Evolutionary conservation across 805 yeast genomes (phyloP), one percentile per base, ranked within the genome.

Genomic region (Metschnikowia gelsemii): DNA sequence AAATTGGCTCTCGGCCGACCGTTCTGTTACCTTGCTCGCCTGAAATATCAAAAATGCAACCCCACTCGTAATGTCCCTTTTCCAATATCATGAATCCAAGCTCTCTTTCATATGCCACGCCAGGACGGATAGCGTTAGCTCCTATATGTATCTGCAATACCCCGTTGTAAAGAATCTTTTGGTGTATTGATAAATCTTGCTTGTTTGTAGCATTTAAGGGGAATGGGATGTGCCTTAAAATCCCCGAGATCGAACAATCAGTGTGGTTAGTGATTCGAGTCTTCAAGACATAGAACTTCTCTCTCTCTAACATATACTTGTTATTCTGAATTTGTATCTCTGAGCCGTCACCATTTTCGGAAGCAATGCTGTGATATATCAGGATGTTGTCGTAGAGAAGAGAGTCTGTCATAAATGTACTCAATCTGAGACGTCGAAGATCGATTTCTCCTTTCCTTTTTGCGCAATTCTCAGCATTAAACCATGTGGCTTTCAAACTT

Each of bases 41-140:
- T 12, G 56, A 28, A 0, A 51, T 46, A 32, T 70, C 73, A 32
- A 70, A 52, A 1, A 68, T 46, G 7, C 63, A 43, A 1, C 90
- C 87, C 84, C 96, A 82, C 58, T 87, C 93, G 57, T 82, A 89
- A 35, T 78, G 82, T 2, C 97, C 98, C 32, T 73, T 72, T 40
- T 85, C 90, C 27, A 90, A 64, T 4, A 87, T 76, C 14, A 82
- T 73, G 35, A 82, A 75, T 6, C 87, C 79, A 28, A 84, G 57
- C 18, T 69, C 70, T 22, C 79, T 64, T 2, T 58, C 65, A 3
- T 64, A 38, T 0, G 66, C 53, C 19, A 64, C 72, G 1, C 76
- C 75, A 0, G 83, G 72, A 1, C 52, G 53, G 1, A 82, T 51
- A 2, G 63, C 57, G 0, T 61, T 51, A 5, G 50, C 42, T 0